Conservation (phyloP, 371 early-diverging fungal genomes). For the Dinochytrium kinnereticum region DNA sequence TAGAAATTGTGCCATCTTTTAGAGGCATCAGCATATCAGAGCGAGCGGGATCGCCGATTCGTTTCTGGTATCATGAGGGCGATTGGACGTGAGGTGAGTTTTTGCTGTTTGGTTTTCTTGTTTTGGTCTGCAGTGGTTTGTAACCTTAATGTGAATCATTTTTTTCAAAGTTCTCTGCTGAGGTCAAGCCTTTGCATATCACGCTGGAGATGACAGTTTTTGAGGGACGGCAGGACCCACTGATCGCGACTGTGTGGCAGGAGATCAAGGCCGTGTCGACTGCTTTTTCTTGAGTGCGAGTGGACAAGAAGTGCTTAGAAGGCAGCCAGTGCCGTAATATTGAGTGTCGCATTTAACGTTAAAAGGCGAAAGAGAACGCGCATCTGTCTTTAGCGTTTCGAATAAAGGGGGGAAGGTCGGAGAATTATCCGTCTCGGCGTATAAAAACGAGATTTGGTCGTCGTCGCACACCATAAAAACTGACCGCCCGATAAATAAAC, state of each 20-base stretch:
- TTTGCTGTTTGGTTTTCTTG: neutral
- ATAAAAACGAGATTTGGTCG: too few species aligned
- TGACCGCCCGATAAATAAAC: neutral
- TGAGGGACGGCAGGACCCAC: slow-evolving; percentile 62
- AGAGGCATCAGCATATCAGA: slow-evolving; percentile 50
- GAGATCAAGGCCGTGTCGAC: slow-evolving; percentile 49
- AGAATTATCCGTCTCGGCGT: too few species aligned
- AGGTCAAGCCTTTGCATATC: slow-evolving; percentile 64
- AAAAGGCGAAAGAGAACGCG: too few species aligned
- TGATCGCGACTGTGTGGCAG: slow-evolving; percentile 61
- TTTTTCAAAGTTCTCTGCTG: slow-evolving; percentile 70
- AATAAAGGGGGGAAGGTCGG: too few species aligned
- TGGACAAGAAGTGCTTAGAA: too few species aligned
- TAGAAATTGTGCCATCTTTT: slow-evolving; percentile 64
- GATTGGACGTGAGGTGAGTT: slow-evolving; percentile 64
- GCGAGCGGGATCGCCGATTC: slow-evolving; percentile 70
- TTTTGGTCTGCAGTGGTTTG: slow-evolving; percentile 37
- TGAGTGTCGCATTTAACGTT: too few species aligned
- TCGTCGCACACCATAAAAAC: too few species aligned
- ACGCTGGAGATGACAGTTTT: slow-evolving; percentile 77
- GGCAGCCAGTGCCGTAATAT: too few species aligned
- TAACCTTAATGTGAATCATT: too few species aligned
- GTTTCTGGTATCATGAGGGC: slow-evolving; percentile 82
- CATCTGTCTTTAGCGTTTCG: too few species aligned
- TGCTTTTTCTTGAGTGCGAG: neutral